Evolutionary conservation across 1,284 basidiomycete species (phyloP).

Genomic region (Cryptococcus jaspeensis): DNA sequence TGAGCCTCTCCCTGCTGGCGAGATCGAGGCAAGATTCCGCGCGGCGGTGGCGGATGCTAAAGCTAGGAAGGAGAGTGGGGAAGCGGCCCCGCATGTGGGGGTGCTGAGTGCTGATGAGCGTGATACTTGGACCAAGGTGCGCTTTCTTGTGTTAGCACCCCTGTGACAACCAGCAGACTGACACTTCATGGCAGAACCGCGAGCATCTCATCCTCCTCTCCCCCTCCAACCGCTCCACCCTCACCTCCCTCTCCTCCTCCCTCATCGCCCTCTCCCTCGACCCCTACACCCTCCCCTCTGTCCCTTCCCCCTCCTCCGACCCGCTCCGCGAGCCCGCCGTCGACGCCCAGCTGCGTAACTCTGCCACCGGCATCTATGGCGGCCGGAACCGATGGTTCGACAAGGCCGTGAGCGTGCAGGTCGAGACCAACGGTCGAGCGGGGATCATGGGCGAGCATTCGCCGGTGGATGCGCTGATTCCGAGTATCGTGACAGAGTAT

Average conservation of each 20-base stretch:
- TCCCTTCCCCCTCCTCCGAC: slow-evolving; percentile 49
- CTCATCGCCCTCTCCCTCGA: slow-evolving; percentile 69
- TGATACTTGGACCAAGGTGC: slow-evolving; percentile 78
- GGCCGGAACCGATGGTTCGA: slow-evolving; percentile 89
- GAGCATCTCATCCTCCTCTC: slow-evolving; percentile 68
- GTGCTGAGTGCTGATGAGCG: slow-evolving; percentile 76
- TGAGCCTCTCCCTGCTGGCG: slow-evolving; percentile 51
- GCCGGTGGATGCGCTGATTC: slow-evolving; percentile 86
- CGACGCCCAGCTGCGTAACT: slow-evolving; percentile 75
- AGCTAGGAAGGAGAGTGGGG: slow-evolving; percentile 57
- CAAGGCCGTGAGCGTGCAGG: slow-evolving; percentile 77
- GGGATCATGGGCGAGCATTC: slow-evolving; percentile 92
- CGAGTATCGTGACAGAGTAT: slow-evolving; percentile 86
- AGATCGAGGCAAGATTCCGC: slow-evolving; percentile 67
- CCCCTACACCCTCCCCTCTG: slow-evolving; percentile 52
- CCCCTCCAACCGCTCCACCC: slow-evolving; percentile 61
- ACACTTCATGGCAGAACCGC: slow-evolving; percentile 60
- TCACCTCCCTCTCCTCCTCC: slow-evolving; percentile 68
- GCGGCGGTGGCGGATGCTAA: slow-evolving; percentile 70
- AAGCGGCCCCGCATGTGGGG: slow-evolving; percentile 64
- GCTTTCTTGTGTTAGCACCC: slow-evolving; percentile 26
- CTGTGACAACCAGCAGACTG: slow-evolving; percentile 16
- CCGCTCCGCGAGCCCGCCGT: slow-evolving; percentile 57
- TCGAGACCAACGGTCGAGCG: slow-evolving; percentile 82
- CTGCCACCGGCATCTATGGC: slow-evolving; percentile 66